phyloP scores from a whole-genome alignment of 768 basidiomycete species.

The Leccinum broughii region DNA sequence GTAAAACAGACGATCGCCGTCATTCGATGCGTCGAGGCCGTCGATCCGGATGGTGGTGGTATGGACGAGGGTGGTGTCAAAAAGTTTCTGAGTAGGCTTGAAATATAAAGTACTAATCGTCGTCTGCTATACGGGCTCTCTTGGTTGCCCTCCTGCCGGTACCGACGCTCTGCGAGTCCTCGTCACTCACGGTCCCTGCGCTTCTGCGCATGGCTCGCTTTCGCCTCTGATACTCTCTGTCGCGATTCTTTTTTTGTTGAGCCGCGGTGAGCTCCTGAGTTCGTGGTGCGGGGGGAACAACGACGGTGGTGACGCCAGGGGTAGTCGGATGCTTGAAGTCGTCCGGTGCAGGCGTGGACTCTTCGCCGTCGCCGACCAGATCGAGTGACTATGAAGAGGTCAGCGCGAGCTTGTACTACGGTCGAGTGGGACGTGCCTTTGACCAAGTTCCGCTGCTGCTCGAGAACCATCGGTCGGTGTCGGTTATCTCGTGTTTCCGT shows the following conservation, averaged over 20 bases:
- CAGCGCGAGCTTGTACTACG: constrained; percentile 3
- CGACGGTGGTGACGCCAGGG: constrained; percentile 72
- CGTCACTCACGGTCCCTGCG: constrained; percentile 69
- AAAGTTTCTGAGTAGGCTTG: constrained; percentile 49
- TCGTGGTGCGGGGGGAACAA: constrained; percentile 71
- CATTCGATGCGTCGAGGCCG: constrained; percentile 76
- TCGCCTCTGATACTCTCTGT: constrained; percentile 77
- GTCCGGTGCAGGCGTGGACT: constrained; percentile 60
- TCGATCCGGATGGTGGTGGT: constrained; percentile 72
- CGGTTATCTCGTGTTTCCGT: constrained; percentile 73
- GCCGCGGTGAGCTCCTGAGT: constrained; percentile 67
- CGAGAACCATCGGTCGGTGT: constrained; percentile 79
- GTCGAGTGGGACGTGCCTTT: constrained; percentile 48
- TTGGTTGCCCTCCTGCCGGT: constrained; percentile 65
- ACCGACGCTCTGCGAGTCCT: constrained; percentile 51
- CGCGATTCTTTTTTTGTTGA: constrained; percentile 75
- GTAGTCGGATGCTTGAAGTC: constrained; percentile 69
- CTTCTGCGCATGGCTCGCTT: constrained; percentile 69
- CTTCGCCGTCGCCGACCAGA: constrained; percentile 67
- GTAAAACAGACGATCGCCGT: constrained; percentile 72
- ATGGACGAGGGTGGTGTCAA: constrained; percentile 56
- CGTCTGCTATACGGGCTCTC: constrained; percentile 63
- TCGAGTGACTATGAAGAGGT: constrained; percentile 62
- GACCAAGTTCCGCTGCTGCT: constrained; percentile 75
- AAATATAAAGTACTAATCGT: constrained; percentile 53